Conservation (phyloP, 805 yeast species). For the Candida ficus region DNA sequence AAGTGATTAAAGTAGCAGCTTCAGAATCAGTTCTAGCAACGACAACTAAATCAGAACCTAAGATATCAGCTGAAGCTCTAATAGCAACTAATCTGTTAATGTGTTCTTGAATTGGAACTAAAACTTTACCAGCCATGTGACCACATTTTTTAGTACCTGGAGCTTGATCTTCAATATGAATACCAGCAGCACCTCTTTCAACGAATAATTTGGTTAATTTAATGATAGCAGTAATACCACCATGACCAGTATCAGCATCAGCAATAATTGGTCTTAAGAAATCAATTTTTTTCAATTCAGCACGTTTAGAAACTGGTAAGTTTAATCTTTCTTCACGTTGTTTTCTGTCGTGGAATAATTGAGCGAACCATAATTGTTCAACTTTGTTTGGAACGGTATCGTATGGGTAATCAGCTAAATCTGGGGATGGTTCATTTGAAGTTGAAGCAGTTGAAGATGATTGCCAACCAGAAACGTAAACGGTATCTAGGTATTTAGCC, state of each 20-base stretch:
- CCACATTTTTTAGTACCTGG: slow-evolving; percentile 99
- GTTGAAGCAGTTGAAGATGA: slow-evolving; percentile 97
- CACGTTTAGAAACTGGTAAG: slow-evolving; percentile 57
- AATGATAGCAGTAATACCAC: slow-evolving; percentile 95
- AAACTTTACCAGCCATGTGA: slow-evolving; percentile 98
- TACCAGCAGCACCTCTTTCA: slow-evolving; percentile 98
- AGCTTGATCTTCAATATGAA: slow-evolving; percentile 98
- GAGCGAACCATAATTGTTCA: slow-evolving; percentile 95
- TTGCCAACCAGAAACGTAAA: slow-evolving; percentile 98
- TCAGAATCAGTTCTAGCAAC: slow-evolving; percentile 98
- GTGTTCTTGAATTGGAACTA: slow-evolving; percentile 97
- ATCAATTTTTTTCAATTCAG: slow-evolving; percentile 70
- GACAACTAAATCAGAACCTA: slow-evolving; percentile 77
- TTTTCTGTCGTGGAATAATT: slow-evolving; percentile 94
- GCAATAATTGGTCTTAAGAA: slow-evolving; percentile 93
- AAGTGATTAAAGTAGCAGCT: slow-evolving; percentile 92
- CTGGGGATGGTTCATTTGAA: slow-evolving; percentile 97
- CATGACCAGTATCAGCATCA: slow-evolving; percentile 98
- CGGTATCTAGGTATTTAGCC: slow-evolving; percentile 91
- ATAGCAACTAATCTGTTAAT: slow-evolving; percentile 90
- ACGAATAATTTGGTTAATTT: slow-evolving; percentile 93
- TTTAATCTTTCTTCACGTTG: slow-evolving; percentile 68
- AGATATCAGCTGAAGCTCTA: slow-evolving; percentile 91
- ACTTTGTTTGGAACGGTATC: slow-evolving; percentile 99
- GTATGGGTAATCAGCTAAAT: slow-evolving; percentile 97